Evolutionary conservation across 495 filamentous ascomycete species (phyloP), one percentile per base, ranked within the genome.

Genomic region (Wilcoxina mikolae): DNA sequence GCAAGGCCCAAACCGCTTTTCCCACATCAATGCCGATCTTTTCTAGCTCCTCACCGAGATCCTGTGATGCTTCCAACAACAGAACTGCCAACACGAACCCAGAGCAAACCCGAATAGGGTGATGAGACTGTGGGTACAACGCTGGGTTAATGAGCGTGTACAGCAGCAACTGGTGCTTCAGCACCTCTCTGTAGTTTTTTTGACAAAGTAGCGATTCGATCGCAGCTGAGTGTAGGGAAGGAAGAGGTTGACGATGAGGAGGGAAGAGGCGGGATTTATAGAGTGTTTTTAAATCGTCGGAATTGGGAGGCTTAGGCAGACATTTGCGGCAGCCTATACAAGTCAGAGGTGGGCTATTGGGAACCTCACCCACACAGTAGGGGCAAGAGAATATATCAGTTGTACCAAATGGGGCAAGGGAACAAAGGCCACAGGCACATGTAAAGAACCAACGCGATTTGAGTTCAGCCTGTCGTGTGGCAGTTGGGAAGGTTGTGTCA

Each of bases 371-470:
- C 12, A 43, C 44, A 23, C 35, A 53, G 4, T 22, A n/a, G 11
- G 50, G 15, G 22, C 60, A 63, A 0, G 26, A 5, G 28, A 56
- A 57, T 24, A 25, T 27, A 9, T 60, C 55, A 35, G 54, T 56
- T 35, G 41, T 50, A 42, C 49, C 58, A 42, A 3, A 58, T 64
- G 18, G 65, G 58, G 7, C 63, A 71, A 24, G 60, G 55, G 15
- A 58, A 25, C 79, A 85, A 55, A 73, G 75, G 5, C 65, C 44
- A 66, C 84, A 88, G 31, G 48, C 53, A 66, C 84, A 88, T 50
- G 68, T 67, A 67, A 87, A 86, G 67, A 78, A 82, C 66, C 81
- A 84, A 24, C 74, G 71, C 12, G 71, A 69, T 28, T 66, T 63
- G 0, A 88, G 71, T 52, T 81, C 71, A 7, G 64, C 59, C 22